A percentile compares a stretch with the other conserved stretches of the same genome.
Conservation (phyloP, 768 basidiomycete species). For the Boletus tylopilopsis region DNA sequence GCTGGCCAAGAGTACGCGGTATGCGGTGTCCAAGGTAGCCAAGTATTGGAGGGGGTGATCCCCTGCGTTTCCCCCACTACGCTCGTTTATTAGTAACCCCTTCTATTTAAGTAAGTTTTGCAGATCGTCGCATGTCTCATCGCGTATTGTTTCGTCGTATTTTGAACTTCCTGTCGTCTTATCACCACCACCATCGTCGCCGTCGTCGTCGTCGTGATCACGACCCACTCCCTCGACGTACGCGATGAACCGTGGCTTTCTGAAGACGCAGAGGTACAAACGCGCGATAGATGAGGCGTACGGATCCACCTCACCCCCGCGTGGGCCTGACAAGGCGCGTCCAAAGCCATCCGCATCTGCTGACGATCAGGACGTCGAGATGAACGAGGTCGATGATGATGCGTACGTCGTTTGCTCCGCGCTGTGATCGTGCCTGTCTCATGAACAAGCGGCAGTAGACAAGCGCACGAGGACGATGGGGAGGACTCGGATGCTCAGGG, state of each 20-base stretch:
- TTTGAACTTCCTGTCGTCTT: background rate
- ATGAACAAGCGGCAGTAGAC: too few relatives aligned
- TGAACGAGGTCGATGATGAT: too few relatives aligned
- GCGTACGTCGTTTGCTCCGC: too few relatives aligned
- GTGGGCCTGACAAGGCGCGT: background rate
- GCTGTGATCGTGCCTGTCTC: too few relatives aligned
- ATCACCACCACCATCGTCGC: background rate
- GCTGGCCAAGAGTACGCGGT: slow-evolving; percentile 70
- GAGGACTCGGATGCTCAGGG: too few relatives aligned
- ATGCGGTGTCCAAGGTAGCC: slow-evolving; percentile 68
- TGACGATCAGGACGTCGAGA: too few relatives aligned
- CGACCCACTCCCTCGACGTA: too few relatives aligned
- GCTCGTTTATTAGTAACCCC: background rate
- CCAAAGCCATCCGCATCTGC: background rate
- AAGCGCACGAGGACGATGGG: too few relatives aligned
- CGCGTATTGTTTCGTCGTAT: too few relatives aligned
- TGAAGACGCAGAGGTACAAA: slow-evolving; percentile 12
- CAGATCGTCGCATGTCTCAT: too few relatives aligned
- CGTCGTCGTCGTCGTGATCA: too few relatives aligned
- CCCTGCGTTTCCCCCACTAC: background rate
- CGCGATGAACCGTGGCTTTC: slow-evolving; percentile 24
- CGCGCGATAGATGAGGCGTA: slow-evolving; percentile 6
- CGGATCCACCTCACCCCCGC: background rate
- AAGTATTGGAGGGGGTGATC: slow-evolving; percentile 70
- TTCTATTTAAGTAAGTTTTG: too few relatives aligned